Conservation (phyloP, 441 rosid genomes). For the Heliophila coronopifolia region DNA sequence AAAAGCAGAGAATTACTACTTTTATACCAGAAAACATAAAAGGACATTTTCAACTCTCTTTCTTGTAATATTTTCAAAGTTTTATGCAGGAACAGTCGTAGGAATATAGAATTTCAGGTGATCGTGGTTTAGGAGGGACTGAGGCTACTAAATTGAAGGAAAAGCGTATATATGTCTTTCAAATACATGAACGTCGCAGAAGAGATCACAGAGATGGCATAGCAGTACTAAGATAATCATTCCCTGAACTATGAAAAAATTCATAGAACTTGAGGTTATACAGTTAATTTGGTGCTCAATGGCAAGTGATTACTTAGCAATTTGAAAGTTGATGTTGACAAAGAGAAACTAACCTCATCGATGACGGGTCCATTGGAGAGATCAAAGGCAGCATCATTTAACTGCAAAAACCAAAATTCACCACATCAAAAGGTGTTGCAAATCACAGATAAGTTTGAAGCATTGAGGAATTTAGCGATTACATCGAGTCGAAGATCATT, state of each 20-base stretch:
- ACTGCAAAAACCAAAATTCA: constrained; percentile 32
- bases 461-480: constrained; percentile 19
- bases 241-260: neutral
- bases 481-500: constrained; percentile 79
- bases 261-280: neutral
- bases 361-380: constrained; percentile 76
- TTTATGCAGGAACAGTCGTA: neutral
- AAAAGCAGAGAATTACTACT: neutral
- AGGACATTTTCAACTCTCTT: neutral
- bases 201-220: neutral
- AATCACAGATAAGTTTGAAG: neutral
- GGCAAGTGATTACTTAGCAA: neutral
- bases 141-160: neutral
- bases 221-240: neutral
- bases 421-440: neutral
- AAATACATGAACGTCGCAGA: neutral
- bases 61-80: neutral
- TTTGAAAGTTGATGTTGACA: neutral
- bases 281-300: neutral
- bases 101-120: neutral
- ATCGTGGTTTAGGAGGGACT: neutral
- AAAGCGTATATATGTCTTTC: neutral
- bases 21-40: neutral
- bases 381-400: constrained; percentile 94
- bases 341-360: constrained; percentile 52